Conservation (phyloP, 208 protist genomes). For the Trypanosomatidae sp. region DNA sequence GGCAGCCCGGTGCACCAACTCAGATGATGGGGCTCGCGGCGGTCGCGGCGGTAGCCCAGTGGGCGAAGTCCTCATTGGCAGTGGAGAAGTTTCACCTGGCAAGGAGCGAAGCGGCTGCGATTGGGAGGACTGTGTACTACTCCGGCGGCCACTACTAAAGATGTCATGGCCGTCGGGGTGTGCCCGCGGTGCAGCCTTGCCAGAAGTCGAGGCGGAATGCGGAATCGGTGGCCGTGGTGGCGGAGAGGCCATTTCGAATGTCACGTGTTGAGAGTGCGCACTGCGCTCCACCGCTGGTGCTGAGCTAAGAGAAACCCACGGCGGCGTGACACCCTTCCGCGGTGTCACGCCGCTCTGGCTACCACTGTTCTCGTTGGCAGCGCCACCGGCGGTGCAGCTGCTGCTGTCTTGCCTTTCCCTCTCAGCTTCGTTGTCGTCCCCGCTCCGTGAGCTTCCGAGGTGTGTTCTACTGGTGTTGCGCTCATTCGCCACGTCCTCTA, state of each 20-base stretch:
- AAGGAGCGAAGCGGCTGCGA: not conserved
- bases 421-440: not conserved
- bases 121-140: not conserved
- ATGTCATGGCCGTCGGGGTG: not conserved
- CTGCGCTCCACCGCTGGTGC: not conserved
- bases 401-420: not conserved
- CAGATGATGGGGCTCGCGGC: not conserved
- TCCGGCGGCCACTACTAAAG: not conserved
- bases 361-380: not conserved
- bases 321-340: not conserved
- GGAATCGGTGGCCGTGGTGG: not conserved
- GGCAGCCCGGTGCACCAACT: not conserved
- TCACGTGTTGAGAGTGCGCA: not conserved
- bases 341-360: not conserved
- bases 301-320: not conserved
- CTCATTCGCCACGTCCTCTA: conserved; percentile 1
- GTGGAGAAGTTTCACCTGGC: not conserved
- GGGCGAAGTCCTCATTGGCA: not conserved
- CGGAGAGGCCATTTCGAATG: not conserved
- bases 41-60: not conserved
- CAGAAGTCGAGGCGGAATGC: not conserved
- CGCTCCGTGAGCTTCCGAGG: not conserved
- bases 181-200: not conserved
- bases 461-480: not conserved
- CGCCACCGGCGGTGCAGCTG: not conserved